Evolutionary conservation across 2,329 filamentous ascomycete genomes (phyloP), one percentile per base, ranked within the genome.

Genomic region (Mariannaea sp.): DNA sequence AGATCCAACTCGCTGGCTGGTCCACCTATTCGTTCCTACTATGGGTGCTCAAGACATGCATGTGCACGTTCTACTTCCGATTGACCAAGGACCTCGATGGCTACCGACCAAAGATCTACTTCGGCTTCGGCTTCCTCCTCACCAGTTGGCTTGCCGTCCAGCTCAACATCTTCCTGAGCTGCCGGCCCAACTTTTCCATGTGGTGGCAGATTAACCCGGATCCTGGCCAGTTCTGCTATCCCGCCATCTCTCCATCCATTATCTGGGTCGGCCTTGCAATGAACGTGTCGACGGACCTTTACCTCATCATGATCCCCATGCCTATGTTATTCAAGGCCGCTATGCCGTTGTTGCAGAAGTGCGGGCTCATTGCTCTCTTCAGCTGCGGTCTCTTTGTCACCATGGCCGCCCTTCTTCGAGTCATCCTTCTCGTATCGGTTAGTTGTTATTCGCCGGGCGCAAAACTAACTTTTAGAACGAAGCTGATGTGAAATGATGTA

Each of bases 181-280:
- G 83, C 57, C 72, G 73, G 19, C 81, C 81, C n/a, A 49, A 24
- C 0, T 75, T 85, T 47, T 58, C 70, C 20, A 75, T 75, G 32
- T 80, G 81, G 61, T 86, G 82, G 81, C 81, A 85, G 65, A 83
- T 86, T 42, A 70, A 77, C 46, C 83, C 83, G 0, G 67, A 85
- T 24, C 82, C 82, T 1, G 81, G 82, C 9, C 76, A 48, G 40
- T 57, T 76, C 39, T 81, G 79, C 53, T 77, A 80, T 36, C 73
- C 77, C 7, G 79, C 77, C 7, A 75, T 82, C 9, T 79, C 80
- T 0, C 73, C 73, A 13, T 75, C 77, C 42, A 73, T 81, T 41
- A 71, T 82, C 30, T 81, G 78, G 65, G 74, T 79, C n/a, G 79
- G 75, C 2, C 76, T 80, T 26, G 69, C 74, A 3, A 69, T 80